Conservation (phyloP, 2,329 filamentous ascomycete species). For the Alternaria alternata region DNA sequence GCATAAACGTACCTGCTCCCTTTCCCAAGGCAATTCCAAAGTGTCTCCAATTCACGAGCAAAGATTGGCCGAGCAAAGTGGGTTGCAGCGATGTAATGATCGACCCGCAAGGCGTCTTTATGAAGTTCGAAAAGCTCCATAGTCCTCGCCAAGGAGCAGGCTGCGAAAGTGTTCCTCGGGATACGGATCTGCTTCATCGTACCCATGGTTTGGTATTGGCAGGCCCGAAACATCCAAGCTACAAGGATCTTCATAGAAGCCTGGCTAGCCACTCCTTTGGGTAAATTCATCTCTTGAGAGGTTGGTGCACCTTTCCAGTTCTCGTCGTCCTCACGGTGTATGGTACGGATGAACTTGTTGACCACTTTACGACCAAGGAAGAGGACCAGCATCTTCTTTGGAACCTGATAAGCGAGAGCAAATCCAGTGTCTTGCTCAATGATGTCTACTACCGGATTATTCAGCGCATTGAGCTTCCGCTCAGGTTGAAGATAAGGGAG, state of each 20-base stretch:
- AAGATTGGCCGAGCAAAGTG: constrained; percentile 27
- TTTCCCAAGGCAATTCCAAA: constrained; percentile 33
- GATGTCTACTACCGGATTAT: constrained; percentile 20
- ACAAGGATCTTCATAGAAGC: constrained; percentile 26
- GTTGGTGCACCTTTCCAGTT: constrained; percentile 12
- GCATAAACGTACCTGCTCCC: constrained; percentile 30
- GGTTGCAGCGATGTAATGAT: constrained; percentile 19
- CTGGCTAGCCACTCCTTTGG: constrained; percentile 15
- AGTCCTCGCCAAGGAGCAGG: constrained; percentile 31
- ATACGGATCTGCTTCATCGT: constrained; percentile 24
- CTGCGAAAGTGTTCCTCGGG: constrained; percentile 28
- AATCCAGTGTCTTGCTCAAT: constrained; percentile 18
- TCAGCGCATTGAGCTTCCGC: constrained; percentile 18
- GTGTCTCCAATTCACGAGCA: constrained; percentile 22
- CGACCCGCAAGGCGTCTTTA: constrained; percentile 29
- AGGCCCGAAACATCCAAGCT: constrained; percentile 37
- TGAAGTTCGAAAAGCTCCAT: constrained; percentile 28
- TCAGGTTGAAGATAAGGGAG: constrained; percentile 26
- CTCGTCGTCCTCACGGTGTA: constrained; percentile 18
- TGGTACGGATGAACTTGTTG: constrained; percentile 24
- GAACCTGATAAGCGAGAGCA: constrained; percentile 12
- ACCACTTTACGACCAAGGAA: constrained; percentile 27
- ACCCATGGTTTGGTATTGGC: constrained; percentile 14
- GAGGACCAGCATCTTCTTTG: constrained; percentile 32
- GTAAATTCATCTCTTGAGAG: constrained; percentile 23